A percentile compares a stretch with the other conserved stretches of the same genome.
phyloP scores from a whole-genome alignment of 768 basidiomycete genomes.

The Kwoniella heveanensis region DNA sequence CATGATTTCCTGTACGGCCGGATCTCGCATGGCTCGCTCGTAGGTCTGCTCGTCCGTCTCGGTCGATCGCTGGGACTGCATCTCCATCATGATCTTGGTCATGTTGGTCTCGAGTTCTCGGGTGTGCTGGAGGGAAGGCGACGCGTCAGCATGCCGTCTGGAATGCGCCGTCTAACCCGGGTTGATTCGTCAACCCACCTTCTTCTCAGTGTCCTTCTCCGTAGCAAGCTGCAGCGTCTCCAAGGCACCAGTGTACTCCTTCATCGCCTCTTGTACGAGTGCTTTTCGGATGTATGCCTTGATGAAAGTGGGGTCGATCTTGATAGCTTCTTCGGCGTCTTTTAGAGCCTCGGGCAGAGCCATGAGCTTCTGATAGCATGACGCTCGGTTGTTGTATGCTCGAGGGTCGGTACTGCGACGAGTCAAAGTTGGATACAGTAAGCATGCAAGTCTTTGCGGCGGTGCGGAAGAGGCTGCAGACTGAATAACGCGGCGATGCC shows the following conservation, averaged over 20 bases:
- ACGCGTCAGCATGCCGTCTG: not conserved
- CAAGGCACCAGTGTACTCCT: constrained; percentile 83
- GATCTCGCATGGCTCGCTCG: constrained; percentile 93
- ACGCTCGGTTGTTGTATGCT: constrained; percentile 98
- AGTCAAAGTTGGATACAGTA: too few relatives aligned
- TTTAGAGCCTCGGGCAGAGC: constrained; percentile 95
- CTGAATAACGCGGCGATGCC: too few relatives aligned
- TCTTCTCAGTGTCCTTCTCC: constrained; percentile 75
- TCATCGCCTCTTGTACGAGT: constrained; percentile 82
- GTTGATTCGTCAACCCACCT: constrained; percentile 54
- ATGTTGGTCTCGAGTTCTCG: constrained; percentile 80
- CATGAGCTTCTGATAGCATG: constrained; percentile 90
- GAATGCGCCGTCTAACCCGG: not conserved
- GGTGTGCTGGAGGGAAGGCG: constrained; percentile 60
- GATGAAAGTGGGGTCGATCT: constrained; percentile 84
- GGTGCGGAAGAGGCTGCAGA: too few relatives aligned
- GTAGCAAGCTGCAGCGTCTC: constrained; percentile 77
- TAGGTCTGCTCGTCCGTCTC: constrained; percentile 93
- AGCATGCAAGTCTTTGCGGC: too few relatives aligned
- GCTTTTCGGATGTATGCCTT: constrained; percentile 96
- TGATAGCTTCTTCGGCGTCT: constrained; percentile 91
- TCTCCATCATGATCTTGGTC: constrained; percentile 75
- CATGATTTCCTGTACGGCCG: constrained; percentile 69
- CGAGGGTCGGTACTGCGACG: constrained; percentile 65
- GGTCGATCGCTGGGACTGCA: constrained; percentile 73